Conservation (phyloP, 2,329 filamentous ascomycete species). For the Aspergillus sp. region DNA sequence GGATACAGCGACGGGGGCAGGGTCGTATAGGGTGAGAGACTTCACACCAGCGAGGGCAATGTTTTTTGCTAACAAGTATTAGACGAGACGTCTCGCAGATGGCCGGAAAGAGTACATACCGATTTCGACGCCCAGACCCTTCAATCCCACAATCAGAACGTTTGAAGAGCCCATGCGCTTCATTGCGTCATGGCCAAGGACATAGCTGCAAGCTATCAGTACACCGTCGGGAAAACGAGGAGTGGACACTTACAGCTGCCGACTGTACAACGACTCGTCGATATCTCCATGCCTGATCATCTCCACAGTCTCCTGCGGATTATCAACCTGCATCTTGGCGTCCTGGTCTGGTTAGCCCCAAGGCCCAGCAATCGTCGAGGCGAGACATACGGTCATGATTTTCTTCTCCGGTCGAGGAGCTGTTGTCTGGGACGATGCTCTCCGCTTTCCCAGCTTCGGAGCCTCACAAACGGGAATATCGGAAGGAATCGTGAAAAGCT, state of each 20-base stretch:
- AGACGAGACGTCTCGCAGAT: slow-evolving; percentile 1
- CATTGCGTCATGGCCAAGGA: slow-evolving; percentile 77
- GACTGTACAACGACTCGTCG: slow-evolving; percentile 58
- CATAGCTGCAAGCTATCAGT: slow-evolving; percentile 40
- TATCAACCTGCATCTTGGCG: slow-evolving; percentile 54
- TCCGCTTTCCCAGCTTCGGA: slow-evolving; percentile 45
- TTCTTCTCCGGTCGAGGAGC: slow-evolving; percentile 43
- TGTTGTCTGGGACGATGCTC: slow-evolving; percentile 39
- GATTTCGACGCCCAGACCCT: slow-evolving; percentile 92
- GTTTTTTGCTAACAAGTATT: slow-evolving; percentile 65
- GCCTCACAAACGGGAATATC: slow-evolving; percentile 34
- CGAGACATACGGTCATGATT: slow-evolving; percentile 40
- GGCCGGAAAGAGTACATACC: slow-evolving; percentile 25
- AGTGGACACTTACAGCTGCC: slow-evolving; percentile 43
- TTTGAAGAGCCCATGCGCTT: slow-evolving; percentile 98
- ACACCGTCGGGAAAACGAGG: slow-evolving; percentile 1
- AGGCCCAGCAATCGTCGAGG: slow-evolving; percentile 2
- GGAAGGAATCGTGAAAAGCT: slow-evolving; percentile 34
- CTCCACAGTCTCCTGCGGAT: slow-evolving; percentile 48
- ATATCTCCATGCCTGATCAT: slow-evolving; percentile 57
- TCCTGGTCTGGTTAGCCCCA: slow-evolving; percentile 29
- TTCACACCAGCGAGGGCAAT: slow-evolving; percentile 97
- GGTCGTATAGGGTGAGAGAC: slow-evolving; percentile 88
- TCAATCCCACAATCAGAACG: slow-evolving; percentile 81
- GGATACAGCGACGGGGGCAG: slow-evolving; percentile 68